Conservation (phyloP, 1,284 basidiomycete genomes). For the Crepidotus sp. region DNA sequence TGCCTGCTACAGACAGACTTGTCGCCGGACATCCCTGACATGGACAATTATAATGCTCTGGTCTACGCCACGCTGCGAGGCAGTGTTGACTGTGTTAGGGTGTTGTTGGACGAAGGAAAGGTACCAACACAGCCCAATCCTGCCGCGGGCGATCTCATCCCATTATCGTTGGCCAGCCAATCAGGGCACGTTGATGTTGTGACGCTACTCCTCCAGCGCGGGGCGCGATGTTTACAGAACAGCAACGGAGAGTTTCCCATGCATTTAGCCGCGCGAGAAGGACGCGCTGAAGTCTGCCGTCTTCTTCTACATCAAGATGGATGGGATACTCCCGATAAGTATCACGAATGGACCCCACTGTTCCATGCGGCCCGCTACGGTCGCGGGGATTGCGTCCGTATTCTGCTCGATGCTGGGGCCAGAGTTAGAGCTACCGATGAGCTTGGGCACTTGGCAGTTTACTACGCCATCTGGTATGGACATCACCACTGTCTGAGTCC, state of each 20-base stretch:
- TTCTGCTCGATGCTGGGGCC: constrained; percentile 75
- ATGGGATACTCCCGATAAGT: constrained; percentile 90
- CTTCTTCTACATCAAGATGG: constrained; percentile 71
- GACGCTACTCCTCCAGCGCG: constrained; percentile 65
- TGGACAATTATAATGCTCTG: constrained; percentile 91
- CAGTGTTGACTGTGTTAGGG: constrained; percentile 71
- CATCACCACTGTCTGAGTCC: constrained; percentile 72
- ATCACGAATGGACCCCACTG: constrained; percentile 96
- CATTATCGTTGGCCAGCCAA: constrained; percentile 86
- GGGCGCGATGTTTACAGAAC: constrained; percentile 77
- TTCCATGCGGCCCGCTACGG: constrained; percentile 94
- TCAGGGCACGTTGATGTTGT: constrained; percentile 85
- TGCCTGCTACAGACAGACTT: constrained; percentile 67
- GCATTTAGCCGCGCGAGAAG: constrained; percentile 96
- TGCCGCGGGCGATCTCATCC: constrained; percentile 68
- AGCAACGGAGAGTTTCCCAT: constrained; percentile 94
- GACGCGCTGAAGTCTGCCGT: constrained; percentile 77
- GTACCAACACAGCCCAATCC: constrained; percentile 51
- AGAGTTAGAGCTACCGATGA: constrained; percentile 77
- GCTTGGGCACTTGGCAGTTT: constrained; percentile 76
- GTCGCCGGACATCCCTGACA: constrained; percentile 67
- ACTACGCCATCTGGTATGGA: constrained; percentile 98
- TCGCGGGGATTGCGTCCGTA: constrained; percentile 65
- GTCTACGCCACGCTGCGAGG: constrained; percentile 91
- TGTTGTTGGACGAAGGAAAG: constrained; percentile 62